Conservation (phyloP, 768 basidiomycete species). For the Tulasnella sp. region DNA sequence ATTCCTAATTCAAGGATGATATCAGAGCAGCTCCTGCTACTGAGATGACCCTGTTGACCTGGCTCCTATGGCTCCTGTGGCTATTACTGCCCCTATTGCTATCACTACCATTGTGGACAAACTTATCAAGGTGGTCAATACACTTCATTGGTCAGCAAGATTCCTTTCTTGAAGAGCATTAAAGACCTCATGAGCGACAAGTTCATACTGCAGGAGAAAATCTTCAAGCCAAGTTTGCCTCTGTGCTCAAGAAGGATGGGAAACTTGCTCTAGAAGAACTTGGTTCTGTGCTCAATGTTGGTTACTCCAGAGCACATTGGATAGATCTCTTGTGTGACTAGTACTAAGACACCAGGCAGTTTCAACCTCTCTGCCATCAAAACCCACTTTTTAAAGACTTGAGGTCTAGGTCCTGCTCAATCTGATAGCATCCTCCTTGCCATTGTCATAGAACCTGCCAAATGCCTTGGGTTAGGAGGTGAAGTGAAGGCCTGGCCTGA, state of each 20-base stretch:
- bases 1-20: slow-evolving; percentile 95
- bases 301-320: slow-evolving; percentile 74
- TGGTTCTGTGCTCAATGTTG: slow-evolving; percentile 67
- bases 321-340: too few relatives aligned
- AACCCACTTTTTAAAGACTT: slow-evolving; percentile 74
- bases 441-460: slow-evolving; percentile 85
- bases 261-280: slow-evolving; percentile 94
- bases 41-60: slow-evolving; percentile 24
- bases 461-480: slow-evolving; percentile 77
- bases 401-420: slow-evolving; percentile 88
- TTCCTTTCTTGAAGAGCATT: slow-evolving; percentile 86
- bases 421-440: slow-evolving; percentile 85
- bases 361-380: slow-evolving; percentile 93
- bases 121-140: slow-evolving; percentile 82
- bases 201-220: slow-evolving; percentile 97
- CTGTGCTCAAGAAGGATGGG: slow-evolving; percentile 96
- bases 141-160: slow-evolving; percentile 70
- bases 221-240: slow-evolving; percentile 89
- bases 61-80: slow-evolving; percentile 32
- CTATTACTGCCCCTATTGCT: slow-evolving; percentile 28
- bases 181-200: slow-evolving; percentile 98
- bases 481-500: slow-evolving; percentile 95
- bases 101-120: slow-evolving; percentile 74
- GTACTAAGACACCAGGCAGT: slow-evolving; percentile 99
- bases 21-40: slow-evolving; percentile 35